Evolutionary conservation across 352 stramenopile genomes (phyloP), one percentile per base, ranked within the genome.

Genomic region (Phytophthora idaei): DNA sequence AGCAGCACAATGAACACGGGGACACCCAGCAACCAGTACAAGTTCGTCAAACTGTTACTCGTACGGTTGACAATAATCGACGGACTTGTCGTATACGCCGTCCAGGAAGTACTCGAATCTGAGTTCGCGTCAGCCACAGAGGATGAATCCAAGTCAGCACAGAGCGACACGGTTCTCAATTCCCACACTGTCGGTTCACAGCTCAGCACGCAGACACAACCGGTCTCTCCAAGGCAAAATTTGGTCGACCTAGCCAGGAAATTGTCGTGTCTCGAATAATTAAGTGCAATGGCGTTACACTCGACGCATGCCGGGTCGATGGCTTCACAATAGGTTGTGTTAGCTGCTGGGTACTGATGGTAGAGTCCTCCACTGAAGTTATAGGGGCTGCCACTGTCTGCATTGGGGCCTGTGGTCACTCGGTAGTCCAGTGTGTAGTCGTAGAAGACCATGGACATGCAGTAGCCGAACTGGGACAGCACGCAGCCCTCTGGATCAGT

Each of bases 121-220:
- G 36, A 42, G 36, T 42, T 42, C 9, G 50, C 58, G 14, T 14
- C 34, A 37, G 47, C 61, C 2, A 9, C n/a, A 25, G 56, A 46
- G 3, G 37, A 17, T 5, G 66, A 60, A 5, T 59, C 56, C 15
- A 59, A 67, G 7, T 67, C 64, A 15, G 66, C 60, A 59, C 72
- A 80, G 25, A 64, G 36, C 25, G 48, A 57, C 17, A 60, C 29
- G 4, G 51, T 67, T 37, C 65, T 64, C 12, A 67, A 42, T 32
- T 57, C 25, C 60, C 64, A 80, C 29, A 77, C 68, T 10, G 66
- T 61, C 34, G 70, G 56, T 29, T 87, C 76, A 37, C 80, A 89
- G 31, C 70, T 76, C 36, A 86, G 14, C 15, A 89, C 73, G 60
- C 80, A 89, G 12, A 89, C 78, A 55, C 80, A 89, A 21, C 64